Conservation (phyloP, 139 green algal species). For the Chlamydomonas incerta region DNA sequence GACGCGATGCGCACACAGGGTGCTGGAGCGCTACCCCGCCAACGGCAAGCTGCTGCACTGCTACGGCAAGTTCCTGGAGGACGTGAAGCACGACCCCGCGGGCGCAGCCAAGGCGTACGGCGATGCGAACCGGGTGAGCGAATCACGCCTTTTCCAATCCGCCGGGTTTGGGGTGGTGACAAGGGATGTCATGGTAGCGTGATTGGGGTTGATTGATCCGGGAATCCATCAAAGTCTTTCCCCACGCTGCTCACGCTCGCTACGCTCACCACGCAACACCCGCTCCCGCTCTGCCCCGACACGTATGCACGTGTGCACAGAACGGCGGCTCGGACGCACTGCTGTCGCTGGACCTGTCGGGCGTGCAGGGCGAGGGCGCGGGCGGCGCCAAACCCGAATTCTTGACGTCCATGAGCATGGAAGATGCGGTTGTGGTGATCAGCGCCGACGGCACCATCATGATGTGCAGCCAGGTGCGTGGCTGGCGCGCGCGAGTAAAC, state of each 20-base stretch:
- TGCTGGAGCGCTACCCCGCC: slow-evolving; percentile 48
- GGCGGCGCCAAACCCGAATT: neutral
- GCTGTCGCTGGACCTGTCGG: slow-evolving; percentile 10
- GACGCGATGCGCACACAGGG: neutral
- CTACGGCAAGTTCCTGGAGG: slow-evolving; percentile 56
- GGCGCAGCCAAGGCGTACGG: slow-evolving; percentile 13
- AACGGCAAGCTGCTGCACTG: slow-evolving; percentile 20
- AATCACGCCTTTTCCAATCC: no score
- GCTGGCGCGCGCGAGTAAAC: no score
- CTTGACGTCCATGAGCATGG: slow-evolving; percentile 28
- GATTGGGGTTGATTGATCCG: no score
- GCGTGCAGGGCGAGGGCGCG: neutral
- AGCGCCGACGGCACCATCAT: slow-evolving; percentile 43
- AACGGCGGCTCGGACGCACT: slow-evolving; percentile 7
- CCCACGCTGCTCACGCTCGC: no score
- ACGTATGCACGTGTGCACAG: no score
- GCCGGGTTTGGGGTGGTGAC: no score
- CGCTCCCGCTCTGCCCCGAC: no score
- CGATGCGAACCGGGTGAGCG: slow-evolving; percentile 13
- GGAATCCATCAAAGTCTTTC: no score
- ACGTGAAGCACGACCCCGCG: slow-evolving; percentile 43
- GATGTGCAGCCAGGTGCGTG: slow-evolving; percentile 37
- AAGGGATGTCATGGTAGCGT: no score
- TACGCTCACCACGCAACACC: no score
- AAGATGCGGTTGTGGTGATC: slow-evolving; percentile 47